Evolutionary conservation across 306 rosid species (phyloP), one percentile per base, ranked within the genome.

Genomic region (Sophora flavescens): DNA sequence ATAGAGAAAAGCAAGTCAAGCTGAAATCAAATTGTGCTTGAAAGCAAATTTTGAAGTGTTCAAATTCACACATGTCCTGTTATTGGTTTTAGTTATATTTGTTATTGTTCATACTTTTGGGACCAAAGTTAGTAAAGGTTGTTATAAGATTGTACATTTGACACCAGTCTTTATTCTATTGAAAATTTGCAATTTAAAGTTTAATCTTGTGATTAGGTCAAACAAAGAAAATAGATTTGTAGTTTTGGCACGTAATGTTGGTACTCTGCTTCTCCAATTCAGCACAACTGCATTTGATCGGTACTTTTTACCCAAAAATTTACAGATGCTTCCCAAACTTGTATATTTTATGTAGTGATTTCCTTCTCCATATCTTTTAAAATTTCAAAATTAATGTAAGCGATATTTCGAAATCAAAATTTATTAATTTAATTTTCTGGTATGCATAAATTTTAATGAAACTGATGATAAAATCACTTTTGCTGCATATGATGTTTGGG

Each of bases 1-100:
- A 70, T 70, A 82, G 71, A 69, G 78, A 63, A 76, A 85, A 35
- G 77, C 26, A 76, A 72, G 54, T 44, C 8, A 60, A 72, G 79
- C 39, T 39, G 84, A 65, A 72, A 77, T 71, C 52, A 53, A 68
- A 36, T 48, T 58, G 59, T 69, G 72, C 36, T 57, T 68, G 68
- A 78, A 45, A 63, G 68, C 47, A 76, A 77, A 50, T 65, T 82
- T 77, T 82, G 77, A 73, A 32, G 47, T 16, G 56, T 66, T 59
- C 32, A 4, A 30, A 60, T 77, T 58, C 16, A 36, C 32, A 65
- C 47, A 15, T 78, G 51, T 47, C 72, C 30, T 28, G 28, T 36
- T 72, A 56, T 44, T 50, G 33, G 18, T 61, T 73, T 66, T 26
- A 22, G 12, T 13, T 44, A 16, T 59, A 65, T 65, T 15, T 58